A percentile compares a stretch with the other conserved stretches of the same genome.
Evolutionary conservation across 2,329 filamentous ascomycete species (phyloP).

Genomic region (Phialophora tarda): DNA sequence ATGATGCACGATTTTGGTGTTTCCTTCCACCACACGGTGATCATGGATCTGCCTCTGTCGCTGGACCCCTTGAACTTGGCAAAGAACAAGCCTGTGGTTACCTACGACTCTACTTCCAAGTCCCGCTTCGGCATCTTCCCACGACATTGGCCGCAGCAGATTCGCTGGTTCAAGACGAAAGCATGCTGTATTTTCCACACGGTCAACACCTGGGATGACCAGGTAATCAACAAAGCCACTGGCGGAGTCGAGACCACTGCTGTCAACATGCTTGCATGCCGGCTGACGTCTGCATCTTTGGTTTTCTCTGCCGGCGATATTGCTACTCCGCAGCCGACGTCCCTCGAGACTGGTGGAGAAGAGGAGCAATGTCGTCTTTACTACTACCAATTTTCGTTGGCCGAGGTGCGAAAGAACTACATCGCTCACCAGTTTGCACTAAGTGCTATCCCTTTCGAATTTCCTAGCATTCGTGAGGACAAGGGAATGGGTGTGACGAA

Average conservation of each 20-base stretch:
- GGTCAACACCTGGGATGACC: constrained; percentile 71
- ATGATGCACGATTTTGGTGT: constrained; percentile 81
- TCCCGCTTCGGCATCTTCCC: constrained; percentile 73
- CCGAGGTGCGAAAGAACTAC: constrained; percentile 33
- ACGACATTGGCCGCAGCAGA: constrained; percentile 60
- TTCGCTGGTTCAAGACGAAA: constrained; percentile 71
- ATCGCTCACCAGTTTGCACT: constrained; percentile 70
- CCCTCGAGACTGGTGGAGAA: constrained; percentile 51
- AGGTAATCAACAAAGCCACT: constrained; percentile 41
- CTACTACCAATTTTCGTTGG: constrained; percentile 65
- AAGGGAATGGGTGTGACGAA: constrained; percentile 62
- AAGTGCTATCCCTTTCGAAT: constrained; percentile 70
- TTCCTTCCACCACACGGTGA: constrained; percentile 66
- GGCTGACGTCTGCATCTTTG: constrained; percentile 68
- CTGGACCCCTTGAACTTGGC: constrained; percentile 67
- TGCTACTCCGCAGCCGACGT: constrained; percentile 55
- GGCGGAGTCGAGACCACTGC: constrained; percentile 44
- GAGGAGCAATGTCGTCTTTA: constrained; percentile 72
- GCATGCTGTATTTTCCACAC: constrained; percentile 75
- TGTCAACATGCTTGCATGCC: constrained; percentile 70
- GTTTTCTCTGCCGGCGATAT: constrained; percentile 71
- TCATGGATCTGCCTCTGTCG: constrained; percentile 71
- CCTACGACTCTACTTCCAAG: constrained; percentile 62
- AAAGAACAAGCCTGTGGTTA: constrained; percentile 62
- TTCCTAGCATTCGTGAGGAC: constrained; percentile 64